Evolutionary conservation across 305 asterid genomes (phyloP), one percentile per base, ranked within the genome.

Genomic region (Ilex paraguariensis): DNA sequence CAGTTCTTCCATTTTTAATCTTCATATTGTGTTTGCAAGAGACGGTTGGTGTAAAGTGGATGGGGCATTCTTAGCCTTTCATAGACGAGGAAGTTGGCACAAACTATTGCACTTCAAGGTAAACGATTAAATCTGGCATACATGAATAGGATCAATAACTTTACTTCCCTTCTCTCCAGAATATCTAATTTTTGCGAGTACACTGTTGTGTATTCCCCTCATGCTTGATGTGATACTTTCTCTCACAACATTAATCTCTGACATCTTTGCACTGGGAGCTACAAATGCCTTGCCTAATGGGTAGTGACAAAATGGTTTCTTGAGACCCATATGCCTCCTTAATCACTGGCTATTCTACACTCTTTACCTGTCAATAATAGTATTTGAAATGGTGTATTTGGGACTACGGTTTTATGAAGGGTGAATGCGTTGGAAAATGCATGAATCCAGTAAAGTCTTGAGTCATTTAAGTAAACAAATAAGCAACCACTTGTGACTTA

Each of bases 11-110:
- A 75, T 59, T 69, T 72, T 78, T 73, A 70, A 74, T 75, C 69
- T 72, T 80, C 71, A 63, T 59, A 73, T 78, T 84, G 75, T 82
- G 78, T 77, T 80, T 82, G 91, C 89, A 82, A 82, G 89, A 75
- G 81, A 68, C 72, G 71, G 68, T 77, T 31, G 89, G 80, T 82
- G 75, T 80, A 72, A 73, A 76, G 83, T 66, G 68, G 84, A 75
- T 69, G 75, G 83, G 67, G 70, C 72, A 60, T 79, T 78, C 76
- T 69, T 80, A 70, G 73, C 81, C 64, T 73, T 71, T 80, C 87
- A 75, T 71, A 73, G 76, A 72, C 31, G 79, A 73, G 81, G 82
- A 81, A 71, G 59, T 69, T 77, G 78, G 72, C 81, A 58, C 66
- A 58, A 70, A 77, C 72, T 76, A 62, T 64, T 61, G 69, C 79